phyloP scores from a whole-genome alignment of 768 basidiomycete genomes.

The Termitomyces sp. region DNA sequence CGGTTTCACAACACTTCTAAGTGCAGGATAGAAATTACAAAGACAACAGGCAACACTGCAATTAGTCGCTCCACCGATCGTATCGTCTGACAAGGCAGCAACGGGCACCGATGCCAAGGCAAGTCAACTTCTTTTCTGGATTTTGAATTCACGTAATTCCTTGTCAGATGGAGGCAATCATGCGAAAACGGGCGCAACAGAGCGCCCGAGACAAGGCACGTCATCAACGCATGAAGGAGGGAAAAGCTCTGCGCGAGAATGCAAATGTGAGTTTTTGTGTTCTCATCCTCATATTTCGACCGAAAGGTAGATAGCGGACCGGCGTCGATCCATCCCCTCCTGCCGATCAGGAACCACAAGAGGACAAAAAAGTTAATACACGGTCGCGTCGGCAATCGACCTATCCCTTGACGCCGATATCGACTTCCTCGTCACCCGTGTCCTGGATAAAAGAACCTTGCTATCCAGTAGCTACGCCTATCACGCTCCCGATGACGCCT shows the following conservation, averaged over 20 bases:
- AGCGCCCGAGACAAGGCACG: slow-evolving; percentile 35
- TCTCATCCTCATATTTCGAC: neutral
- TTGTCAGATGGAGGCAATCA: slow-evolving; percentile 20
- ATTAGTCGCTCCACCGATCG: neutral
- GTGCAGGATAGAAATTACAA: neutral
- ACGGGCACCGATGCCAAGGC: slow-evolving; percentile 8
- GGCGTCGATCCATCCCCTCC: neutral
- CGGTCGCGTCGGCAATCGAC: neutral
- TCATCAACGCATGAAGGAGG: slow-evolving; percentile 23
- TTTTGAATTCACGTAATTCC: neutral
- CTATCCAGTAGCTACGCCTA: neutral
- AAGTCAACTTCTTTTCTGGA: neutral
- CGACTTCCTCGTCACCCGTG: slow-evolving; percentile 19
- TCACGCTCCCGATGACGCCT: slow-evolving; percentile 20
- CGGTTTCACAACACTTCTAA: neutral
- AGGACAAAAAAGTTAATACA: neutral
- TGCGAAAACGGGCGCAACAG: slow-evolving; percentile 31
- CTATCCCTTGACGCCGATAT: slow-evolving; percentile 20
- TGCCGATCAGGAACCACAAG: neutral
- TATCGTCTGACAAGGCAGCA: slow-evolving; percentile 1
- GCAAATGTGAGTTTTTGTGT: neutral
- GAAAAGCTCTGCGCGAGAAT: slow-evolving; percentile 18
- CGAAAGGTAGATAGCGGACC: neutral
- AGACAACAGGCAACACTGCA: slow-evolving; percentile 3
- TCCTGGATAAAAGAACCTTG: slow-evolving; percentile 12